phyloP scores from a whole-genome alignment of 805 yeast species.

The Candida qinlingensis region DNA sequence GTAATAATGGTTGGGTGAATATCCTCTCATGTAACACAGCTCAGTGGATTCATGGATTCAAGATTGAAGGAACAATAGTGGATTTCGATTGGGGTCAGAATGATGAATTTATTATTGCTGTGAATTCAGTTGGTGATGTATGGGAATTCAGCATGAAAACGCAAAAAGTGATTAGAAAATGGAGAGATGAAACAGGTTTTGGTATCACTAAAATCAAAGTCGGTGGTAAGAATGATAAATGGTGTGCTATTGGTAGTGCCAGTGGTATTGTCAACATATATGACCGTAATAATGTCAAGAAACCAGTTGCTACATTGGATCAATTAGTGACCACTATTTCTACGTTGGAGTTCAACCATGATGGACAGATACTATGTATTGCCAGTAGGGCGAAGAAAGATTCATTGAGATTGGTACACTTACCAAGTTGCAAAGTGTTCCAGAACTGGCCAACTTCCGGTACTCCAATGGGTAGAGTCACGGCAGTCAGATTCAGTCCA shows the following conservation, averaged over 20 bases:
- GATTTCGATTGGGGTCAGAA: constrained; percentile 69
- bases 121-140: constrained; percentile 78
- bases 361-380: constrained; percentile 83
- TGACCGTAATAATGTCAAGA: constrained; percentile 45
- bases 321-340: constrained; percentile 81
- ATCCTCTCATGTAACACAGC: constrained; percentile 70
- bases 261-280: constrained; percentile 89
- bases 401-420: constrained; percentile 78
- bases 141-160: constrained; percentile 72
- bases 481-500: constrained; percentile 73
- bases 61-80: constrained; percentile 79
- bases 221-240: constrained; percentile 67
- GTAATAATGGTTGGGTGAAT: constrained; percentile 90
- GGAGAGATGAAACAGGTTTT: constrained; percentile 84
- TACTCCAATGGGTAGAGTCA: constrained; percentile 94
- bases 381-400: constrained; percentile 85
- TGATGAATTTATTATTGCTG: constrained; percentile 44
- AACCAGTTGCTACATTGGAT: constrained; percentile 63
- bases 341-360: constrained; percentile 65
- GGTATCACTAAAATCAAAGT: constrained; percentile 74
- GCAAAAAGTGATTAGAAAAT: constrained; percentile 51
- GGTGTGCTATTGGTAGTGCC: constrained; percentile 84
- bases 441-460: constrained; percentile 97
- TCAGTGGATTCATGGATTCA: constrained; percentile 84
- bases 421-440: constrained; percentile 82